Conservation (phyloP, 2,329 filamentous ascomycete species). For the Metarhizium guizhouense region DNA sequence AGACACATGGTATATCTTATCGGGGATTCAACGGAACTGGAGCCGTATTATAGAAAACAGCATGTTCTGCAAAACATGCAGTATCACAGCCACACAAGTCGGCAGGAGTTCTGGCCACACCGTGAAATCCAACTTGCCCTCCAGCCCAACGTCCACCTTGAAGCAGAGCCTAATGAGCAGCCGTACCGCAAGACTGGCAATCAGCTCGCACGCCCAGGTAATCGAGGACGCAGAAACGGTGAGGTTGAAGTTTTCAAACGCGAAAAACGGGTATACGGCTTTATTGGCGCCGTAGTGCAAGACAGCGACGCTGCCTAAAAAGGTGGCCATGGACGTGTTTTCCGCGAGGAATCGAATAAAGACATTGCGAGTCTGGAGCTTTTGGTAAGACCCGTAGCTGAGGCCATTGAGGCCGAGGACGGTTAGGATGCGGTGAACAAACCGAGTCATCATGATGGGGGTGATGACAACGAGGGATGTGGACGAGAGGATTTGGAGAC, state of each 20-base stretch:
- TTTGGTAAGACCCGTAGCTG: slow-evolving; percentile 55
- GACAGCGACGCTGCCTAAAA: slow-evolving; percentile 55
- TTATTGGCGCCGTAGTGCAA: slow-evolving; percentile 60
- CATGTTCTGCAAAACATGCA: slow-evolving; percentile 66
- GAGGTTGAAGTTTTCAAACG: slow-evolving; percentile 54
- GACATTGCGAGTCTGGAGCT: slow-evolving; percentile 56
- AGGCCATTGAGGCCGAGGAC: slow-evolving; percentile 48
- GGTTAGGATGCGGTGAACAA: slow-evolving; percentile 46
- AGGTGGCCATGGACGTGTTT: slow-evolving; percentile 60
- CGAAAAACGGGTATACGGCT: slow-evolving; percentile 61
- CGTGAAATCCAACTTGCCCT: slow-evolving; percentile 55
- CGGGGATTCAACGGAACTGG: slow-evolving; percentile 33
- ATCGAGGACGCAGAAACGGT: slow-evolving; percentile 55
- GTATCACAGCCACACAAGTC: slow-evolving; percentile 54
- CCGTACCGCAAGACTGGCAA: slow-evolving; percentile 50
- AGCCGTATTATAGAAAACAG: slow-evolving; percentile 60
- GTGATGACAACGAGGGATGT: slow-evolving; percentile 53
- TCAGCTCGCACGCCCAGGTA: slow-evolving; percentile 60
- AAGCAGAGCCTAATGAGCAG: slow-evolving; percentile 50
- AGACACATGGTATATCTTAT: not conserved
- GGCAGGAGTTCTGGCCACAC: slow-evolving; percentile 61
- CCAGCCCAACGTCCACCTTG: slow-evolving; percentile 52
- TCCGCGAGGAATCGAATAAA: slow-evolving; percentile 60
- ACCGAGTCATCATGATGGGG: slow-evolving; percentile 53
- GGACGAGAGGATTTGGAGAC: slow-evolving; percentile 56